Base-by-base conservation (phyloP, 2,329 filamentous ascomycete species). In the Plenodomus tracheiphilus region DNA sequence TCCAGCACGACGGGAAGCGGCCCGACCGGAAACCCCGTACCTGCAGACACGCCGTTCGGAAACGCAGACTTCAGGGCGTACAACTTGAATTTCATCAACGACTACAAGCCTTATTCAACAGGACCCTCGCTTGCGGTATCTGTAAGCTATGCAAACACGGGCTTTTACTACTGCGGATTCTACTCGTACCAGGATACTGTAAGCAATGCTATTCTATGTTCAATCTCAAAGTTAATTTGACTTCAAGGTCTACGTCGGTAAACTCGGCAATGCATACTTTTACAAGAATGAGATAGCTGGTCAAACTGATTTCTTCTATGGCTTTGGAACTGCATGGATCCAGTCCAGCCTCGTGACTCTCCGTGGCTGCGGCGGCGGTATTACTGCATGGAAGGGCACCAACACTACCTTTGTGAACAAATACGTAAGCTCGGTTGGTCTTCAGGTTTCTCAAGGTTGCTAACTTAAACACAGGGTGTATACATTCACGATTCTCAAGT, bases 171-270 rank as follows among this genome's bases (percentile, higher is more conserved):
- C 39, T 85, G 81, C 39, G 82, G 84, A 0, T 82, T 88, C 58
- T 85, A 85, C 61, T 84, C 81, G 49, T 88, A 85, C 60, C 85
- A 88, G 69, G 85, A 88, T 53, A 88, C 85, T 7, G 82, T 87
- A 39, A 47, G 51, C 10, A 32, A n/a, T n/a, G n/a, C n/a, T n/a
- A n/a, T n/a, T n/a, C n/a, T n/a, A n/a, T n/a, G n/a, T n/a, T n/a
- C n/a, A n/a, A n/a, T n/a, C n/a, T n/a, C n/a, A n/a, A n/a, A n/a
- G n/a, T n/a, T n/a, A n/a, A n/a, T n/a, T n/a, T n/a, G n/a, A n/a
- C n/a, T n/a, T n/a, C n/a, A n/a, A 60, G 57, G 53, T 60, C 3
- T 88, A 87, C 58, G 66, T 87, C 15, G 85, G 85, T 44, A 87
- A 88, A 63, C 74, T 86, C 1, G 85, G 81, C 22, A 87, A 86